phyloP scores from a whole-genome alignment of 176 grass and related monocot genomes.

The Bothriochloa decipiens region DNA sequence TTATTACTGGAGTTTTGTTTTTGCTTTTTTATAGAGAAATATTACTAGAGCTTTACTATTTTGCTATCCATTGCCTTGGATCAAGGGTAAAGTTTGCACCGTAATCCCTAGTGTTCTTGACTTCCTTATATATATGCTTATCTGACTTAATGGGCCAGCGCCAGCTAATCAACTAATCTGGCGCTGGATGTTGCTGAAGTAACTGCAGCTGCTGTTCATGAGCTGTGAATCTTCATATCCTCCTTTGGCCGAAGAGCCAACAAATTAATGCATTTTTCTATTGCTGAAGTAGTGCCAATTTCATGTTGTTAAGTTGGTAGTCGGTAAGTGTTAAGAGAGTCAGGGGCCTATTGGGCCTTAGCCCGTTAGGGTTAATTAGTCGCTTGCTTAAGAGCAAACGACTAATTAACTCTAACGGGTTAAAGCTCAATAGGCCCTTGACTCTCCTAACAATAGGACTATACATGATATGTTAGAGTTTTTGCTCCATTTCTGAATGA shows the following conservation, averaged over 20 bases:
- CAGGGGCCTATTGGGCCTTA: no score
- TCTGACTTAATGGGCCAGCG: neutral
- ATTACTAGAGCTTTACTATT: neutral
- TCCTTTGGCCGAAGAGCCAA: neutral
- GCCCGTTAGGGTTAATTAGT: no score
- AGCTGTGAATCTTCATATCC: no score
- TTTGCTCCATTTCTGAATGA: neutral
- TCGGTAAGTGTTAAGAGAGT: no score
- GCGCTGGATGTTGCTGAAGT: neutral
- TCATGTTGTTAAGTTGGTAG: constrained; percentile 7
- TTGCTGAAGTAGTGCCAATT: neutral
- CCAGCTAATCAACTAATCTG: neutral
- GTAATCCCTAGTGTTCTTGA: neutral
- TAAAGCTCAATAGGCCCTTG: no score
- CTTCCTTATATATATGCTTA: neutral
- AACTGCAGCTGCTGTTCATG: neutral
- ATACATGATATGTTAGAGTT: neutral
- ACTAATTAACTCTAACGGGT: no score
- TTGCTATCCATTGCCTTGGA: neutral
- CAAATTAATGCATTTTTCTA: neutral
- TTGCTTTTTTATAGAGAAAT: neutral
- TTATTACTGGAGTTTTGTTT: neutral
- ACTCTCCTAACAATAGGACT: no score
- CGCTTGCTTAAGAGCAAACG: no score
- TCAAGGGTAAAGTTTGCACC: neutral